Base-by-base conservation (phyloP, 495 filamentous ascomycete genomes). In the Aspergillus baeticus region DNA sequence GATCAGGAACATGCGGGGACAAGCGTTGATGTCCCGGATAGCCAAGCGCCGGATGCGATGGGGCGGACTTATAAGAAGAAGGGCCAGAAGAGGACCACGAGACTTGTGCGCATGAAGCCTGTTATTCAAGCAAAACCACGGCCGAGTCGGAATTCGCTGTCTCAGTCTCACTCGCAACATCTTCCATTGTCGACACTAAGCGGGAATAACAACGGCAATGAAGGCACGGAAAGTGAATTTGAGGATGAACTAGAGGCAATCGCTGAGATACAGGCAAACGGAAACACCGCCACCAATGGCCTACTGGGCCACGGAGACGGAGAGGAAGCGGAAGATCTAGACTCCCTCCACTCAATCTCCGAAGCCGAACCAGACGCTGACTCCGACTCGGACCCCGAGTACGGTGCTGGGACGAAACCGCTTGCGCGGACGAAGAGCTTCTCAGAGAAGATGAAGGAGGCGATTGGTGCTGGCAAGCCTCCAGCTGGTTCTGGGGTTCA, bases 71-170 rank as follows among this genome's bases (percentile, higher is more conserved):
- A 86, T 76, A 96, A 96, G 76, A 98, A 98, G 80, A 90, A 87
- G 70, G 93, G 93, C 0, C 85, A 91, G 65, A 98, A 98, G 72
- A 81, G 93, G 38, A 91, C 88, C 33, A 96, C 93, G 2, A 77
- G 88, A 47, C 70, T 81, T 36, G 84, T 88, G n/a, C 88, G 82
- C 36, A 93, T 96, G 85, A 84, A 73, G 64, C 82, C 82, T 0
- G 77, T 79, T 11, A 47, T 67, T 11, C 59, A 64, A 49, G 18
- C 43, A 2, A 43, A 34, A 29, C 8, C 26, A 8, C 26, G 26
- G 13, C 66, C 49, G 58, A 63, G 42, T 54, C 61, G 8, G 48
- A 60, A 8, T 8, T 29, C 20, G 10, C 41, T 22, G 35, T 37
- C 46, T 14, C 46, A 49, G 47, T 50, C 33, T 1, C 42, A 29